These are phyloP conservation scores for Wickerhamiella musiphila DNA, from an alignment of 805 yeast species.

Conservation along the genomic window DNA sequence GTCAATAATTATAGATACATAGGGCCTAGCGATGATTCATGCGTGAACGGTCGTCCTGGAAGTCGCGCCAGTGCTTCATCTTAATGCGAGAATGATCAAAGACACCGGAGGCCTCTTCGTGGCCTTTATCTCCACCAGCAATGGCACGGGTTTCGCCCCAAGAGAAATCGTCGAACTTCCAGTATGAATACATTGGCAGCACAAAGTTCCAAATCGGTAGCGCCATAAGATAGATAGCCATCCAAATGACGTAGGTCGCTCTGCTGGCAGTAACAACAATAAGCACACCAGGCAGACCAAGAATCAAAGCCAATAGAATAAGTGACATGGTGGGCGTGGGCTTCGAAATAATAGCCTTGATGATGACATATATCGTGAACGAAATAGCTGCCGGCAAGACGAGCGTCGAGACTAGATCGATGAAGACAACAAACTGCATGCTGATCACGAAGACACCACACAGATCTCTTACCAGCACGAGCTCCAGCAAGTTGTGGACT, in stretches of 20 bases:
- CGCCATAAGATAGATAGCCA: slow-evolving; percentile 58
- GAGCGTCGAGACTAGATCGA: slow-evolving; percentile 74
- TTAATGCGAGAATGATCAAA: slow-evolving; percentile 82
- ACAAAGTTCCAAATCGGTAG: slow-evolving; percentile 91
- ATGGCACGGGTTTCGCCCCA: slow-evolving; percentile 94
- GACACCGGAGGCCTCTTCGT: slow-evolving; percentile 56
- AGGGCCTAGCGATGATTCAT: too few relatives aligned
- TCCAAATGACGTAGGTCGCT: slow-evolving; percentile 57
- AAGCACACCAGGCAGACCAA: slow-evolving; percentile 73
- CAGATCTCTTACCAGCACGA: slow-evolving; percentile 64
- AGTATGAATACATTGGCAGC: slow-evolving; percentile 68
- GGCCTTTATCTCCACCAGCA: slow-evolving; percentile 49
- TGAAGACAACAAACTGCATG: slow-evolving; percentile 77
- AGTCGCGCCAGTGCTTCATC: slow-evolving; percentile 92
- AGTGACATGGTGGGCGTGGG: slow-evolving; percentile 72
- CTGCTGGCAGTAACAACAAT: slow-evolving; percentile 70
- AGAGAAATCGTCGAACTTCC: slow-evolving; percentile 92
- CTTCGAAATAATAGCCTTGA: slow-evolving; percentile 46
- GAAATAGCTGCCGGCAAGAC: slow-evolving; percentile 78
- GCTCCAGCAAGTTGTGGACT: slow-evolving; percentile 78
- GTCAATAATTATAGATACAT: too few relatives aligned
- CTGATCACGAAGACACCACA: slow-evolving; percentile 93
- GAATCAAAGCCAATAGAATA: slow-evolving; percentile 54
- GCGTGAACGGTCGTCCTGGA: slow-evolving; percentile 50
- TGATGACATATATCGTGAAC: slow-evolving; percentile 64